Conservation (phyloP, 163 green algal genomes). For the Chlamydomonas reinhardtii region DNA sequence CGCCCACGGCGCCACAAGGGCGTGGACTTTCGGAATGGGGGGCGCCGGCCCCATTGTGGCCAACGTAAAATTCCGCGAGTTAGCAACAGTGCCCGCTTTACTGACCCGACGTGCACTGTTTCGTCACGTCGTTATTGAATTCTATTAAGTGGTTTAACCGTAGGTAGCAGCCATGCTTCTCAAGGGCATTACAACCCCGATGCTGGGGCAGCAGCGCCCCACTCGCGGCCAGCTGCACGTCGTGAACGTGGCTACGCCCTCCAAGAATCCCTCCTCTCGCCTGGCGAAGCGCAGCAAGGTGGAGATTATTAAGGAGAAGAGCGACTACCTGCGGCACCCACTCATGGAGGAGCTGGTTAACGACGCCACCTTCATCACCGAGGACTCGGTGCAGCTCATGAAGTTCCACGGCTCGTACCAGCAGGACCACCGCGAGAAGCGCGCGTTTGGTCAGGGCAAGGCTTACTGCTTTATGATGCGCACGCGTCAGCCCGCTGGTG, state of each 20-base stretch:
- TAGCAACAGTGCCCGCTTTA: too few species aligned
- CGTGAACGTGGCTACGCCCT: conserved; percentile 83
- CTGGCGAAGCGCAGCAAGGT: conserved; percentile 92
- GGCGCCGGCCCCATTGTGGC: too few species aligned
- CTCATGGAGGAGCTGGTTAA: conserved; percentile 95
- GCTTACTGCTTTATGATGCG: conserved; percentile 99
- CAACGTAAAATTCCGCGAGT: too few species aligned
- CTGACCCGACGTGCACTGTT: too few species aligned
- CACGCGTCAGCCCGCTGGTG: conserved; percentile 91
- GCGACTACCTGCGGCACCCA: conserved; percentile 96
- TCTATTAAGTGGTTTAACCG: too few species aligned
- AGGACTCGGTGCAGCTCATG: conserved; percentile 97
- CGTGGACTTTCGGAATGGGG: too few species aligned
- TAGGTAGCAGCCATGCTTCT: too few species aligned
- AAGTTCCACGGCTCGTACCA: conserved; percentile 99
- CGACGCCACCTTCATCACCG: conserved; percentile 87
- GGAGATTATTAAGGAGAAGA: conserved; percentile 98
- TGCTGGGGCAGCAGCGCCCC: conserved; percentile 2
- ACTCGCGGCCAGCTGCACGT: conserved; percentile 44
- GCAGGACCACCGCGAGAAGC: conserved; percentile 97
- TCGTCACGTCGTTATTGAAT: too few species aligned
- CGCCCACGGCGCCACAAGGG: too few species aligned
- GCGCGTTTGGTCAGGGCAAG: conserved; percentile 94
- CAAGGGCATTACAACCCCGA: too few species aligned
- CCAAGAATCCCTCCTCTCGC: conserved; percentile 78